Base-by-base conservation (phyloP, 2,329 filamentous ascomycete genomes). In the Xylariaceae sp. region DNA sequence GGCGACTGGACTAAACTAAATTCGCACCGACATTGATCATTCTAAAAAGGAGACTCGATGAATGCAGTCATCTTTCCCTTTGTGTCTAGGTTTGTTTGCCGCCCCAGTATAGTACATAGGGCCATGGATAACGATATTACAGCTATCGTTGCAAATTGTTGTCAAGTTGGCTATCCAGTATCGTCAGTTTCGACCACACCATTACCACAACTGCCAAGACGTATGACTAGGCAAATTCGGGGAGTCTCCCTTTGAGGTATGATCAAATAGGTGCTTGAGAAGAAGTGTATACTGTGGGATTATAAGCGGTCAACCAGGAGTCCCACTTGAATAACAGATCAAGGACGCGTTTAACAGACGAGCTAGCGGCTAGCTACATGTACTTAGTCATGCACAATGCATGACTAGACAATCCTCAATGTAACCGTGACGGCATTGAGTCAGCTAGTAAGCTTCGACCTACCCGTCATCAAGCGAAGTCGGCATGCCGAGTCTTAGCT, bases 401-500 rank as follows among this genome's bases (percentile, higher is more conserved):
- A 44, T 20, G 20, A 44, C 20, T n/a, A 23, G 7, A 14, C n/a
- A 7, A 14, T 23, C 19, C 26, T 2, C 26, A 18, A 29, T 46
- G 23, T n/a, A 10, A 46, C 29, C 1, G 29, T 46, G 44, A 29
- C 44, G 23, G 29, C 9, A 18, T 29, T 9, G 10, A 16, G 18
- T 32, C 29, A 16, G 18, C 29, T 10, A 46, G 20, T 46, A 29
- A 46, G 21, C 44, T 19, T 46, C 16, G 18, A 14, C 16, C 3
- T 21, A 18, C 4, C 21, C 16, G 44, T 19, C 18, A 7, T 9
- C 14, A 29, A 32, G 7, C 32, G 32, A 26, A 42, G 23, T 50
- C 48, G 48, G 48, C 32, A 50, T 50, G 48, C 21, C 40, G 21
- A 50, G 43, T 26, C 20, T 10, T 29, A 19, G 40, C 6, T 14